Evolutionary conservation across 495 filamentous ascomycete genomes (phyloP).

Genomic region (Collariella sp.): DNA sequence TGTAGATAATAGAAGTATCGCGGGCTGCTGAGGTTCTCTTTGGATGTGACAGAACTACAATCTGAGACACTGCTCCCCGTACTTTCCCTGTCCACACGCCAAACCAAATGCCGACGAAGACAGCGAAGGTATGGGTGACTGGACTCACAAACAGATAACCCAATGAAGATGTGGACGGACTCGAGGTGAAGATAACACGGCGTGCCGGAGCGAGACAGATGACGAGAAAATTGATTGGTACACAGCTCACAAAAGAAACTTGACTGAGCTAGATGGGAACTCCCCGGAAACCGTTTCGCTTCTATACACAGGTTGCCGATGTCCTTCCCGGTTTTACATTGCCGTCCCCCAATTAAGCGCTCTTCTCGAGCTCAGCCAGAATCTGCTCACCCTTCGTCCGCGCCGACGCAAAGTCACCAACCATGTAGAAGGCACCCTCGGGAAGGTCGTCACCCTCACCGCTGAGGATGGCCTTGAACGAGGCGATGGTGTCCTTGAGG

Average conservation of each 20-base stretch:
- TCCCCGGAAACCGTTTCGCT: constrained; percentile 25
- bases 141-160: too few species aligned
- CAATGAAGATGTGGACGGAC: too few species aligned
- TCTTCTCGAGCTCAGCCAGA: constrained; percentile 83
- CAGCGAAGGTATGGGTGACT: too few species aligned
- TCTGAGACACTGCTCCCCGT: too few species aligned
- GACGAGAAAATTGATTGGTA: constrained; percentile 33
- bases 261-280: constrained; percentile 30
- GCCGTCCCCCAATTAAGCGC: constrained; percentile 45
- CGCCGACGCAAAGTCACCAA: constrained; percentile 88
- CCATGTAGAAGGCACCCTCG: constrained; percentile 97
- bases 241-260: constrained; percentile 37
- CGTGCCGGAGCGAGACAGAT: too few species aligned
- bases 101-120: too few species aligned
- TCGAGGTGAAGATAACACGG: too few species aligned
- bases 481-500: constrained; percentile 93
- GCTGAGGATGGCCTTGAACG: constrained; percentile 94
- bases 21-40: too few species aligned
- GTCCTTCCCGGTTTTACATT: constrained; percentile 28
- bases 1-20: too few species aligned
- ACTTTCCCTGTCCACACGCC: too few species aligned
- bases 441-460: constrained; percentile 94
- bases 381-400: constrained; percentile 99
- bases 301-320: constrained; percentile 34
- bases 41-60: too few species aligned